These are phyloP conservation scores for Delitschia confertaspora DNA, from an alignment of 495 filamentous ascomycete genomes.

Conservation along the genomic window DNA sequence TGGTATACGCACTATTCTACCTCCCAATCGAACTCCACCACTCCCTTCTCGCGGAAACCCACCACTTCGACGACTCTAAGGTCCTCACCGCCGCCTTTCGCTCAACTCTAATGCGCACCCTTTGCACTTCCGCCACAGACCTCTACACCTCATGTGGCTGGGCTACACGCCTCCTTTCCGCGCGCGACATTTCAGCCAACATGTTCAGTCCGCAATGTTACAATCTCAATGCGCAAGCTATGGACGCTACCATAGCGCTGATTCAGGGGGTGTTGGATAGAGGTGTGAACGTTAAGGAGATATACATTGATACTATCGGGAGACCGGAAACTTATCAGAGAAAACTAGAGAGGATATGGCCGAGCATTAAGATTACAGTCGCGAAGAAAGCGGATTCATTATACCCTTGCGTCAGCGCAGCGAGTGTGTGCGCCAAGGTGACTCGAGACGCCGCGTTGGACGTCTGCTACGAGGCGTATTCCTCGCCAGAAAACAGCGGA, in stretches of 20 bases:
- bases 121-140: slow-evolving; percentile 58
- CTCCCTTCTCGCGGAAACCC: slow-evolving; percentile 60
- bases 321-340: slow-evolving; percentile 71
- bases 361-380: slow-evolving; percentile 70
- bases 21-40: slow-evolving; percentile 59
- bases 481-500: slow-evolving; percentile 6
- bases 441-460: slow-evolving; percentile 85
- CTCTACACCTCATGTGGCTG: slow-evolving; percentile 68
- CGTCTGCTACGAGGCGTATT: slow-evolving; percentile 51
- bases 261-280: slow-evolving; percentile 64
- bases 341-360: slow-evolving; percentile 77
- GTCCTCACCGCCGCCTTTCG: slow-evolving; percentile 67
- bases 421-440: slow-evolving; percentile 90
- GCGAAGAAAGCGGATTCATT: slow-evolving; percentile 92
- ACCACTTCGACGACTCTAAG: slow-evolving; percentile 91
- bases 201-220: slow-evolving; percentile 70
- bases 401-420: slow-evolving; percentile 89
- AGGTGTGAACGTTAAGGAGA: slow-evolving; percentile 72
- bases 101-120: slow-evolving; percentile 60
- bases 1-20: slow-evolving; percentile 93
- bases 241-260: slow-evolving; percentile 86
- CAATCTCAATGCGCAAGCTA: slow-evolving; percentile 96
- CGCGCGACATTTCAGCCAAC: slow-evolving; percentile 69
- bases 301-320: slow-evolving; percentile 94
- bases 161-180: slow-evolving; percentile 71